These are phyloP conservation scores for Podospora didyma DNA, from an alignment of 495 filamentous ascomycete genomes.

Conservation along the genomic window DNA sequence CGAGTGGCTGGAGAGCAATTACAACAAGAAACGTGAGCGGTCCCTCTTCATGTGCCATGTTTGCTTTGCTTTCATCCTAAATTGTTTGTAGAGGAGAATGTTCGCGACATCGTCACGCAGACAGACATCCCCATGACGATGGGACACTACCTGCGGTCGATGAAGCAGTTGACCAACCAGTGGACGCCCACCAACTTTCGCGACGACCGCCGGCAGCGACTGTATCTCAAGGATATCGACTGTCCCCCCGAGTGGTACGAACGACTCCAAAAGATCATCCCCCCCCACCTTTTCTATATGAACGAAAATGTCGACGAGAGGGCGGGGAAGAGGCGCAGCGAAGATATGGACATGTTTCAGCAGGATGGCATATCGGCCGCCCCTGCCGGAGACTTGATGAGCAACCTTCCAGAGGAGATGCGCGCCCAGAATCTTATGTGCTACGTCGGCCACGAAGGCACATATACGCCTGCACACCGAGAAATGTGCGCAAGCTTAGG, in stretches of 20 bases:
- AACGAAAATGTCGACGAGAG: conserved; percentile 61
- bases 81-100: conserved; percentile 50
- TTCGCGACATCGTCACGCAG: conserved; percentile 68
- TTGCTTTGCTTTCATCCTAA: neutral
- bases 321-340: conserved; percentile 43
- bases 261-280: conserved; percentile 70
- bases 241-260: conserved; percentile 81
- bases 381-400: conserved; percentile 84
- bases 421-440: conserved; percentile 96
- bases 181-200: conserved; percentile 64
- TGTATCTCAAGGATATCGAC: conserved; percentile 95
- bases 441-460: conserved; percentile 96
- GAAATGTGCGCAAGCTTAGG: conserved; percentile 97
- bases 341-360: conserved; percentile 42
- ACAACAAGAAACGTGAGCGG: conserved; percentile 67
- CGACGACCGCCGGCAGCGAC: conserved; percentile 68
- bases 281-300: conserved; percentile 75
- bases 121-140: conserved; percentile 74
- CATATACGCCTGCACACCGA: conserved; percentile 91
- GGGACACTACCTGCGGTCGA: conserved; percentile 80
- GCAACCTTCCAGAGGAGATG: conserved; percentile 78
- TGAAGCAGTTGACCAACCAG: conserved; percentile 72
- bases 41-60: neutral
- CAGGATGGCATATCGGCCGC: conserved; percentile 36
- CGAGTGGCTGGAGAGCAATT: conserved; percentile 70